phyloP scores from a whole-genome alignment of 208 protist genomes.

The Naegleria fowleri region DNA sequence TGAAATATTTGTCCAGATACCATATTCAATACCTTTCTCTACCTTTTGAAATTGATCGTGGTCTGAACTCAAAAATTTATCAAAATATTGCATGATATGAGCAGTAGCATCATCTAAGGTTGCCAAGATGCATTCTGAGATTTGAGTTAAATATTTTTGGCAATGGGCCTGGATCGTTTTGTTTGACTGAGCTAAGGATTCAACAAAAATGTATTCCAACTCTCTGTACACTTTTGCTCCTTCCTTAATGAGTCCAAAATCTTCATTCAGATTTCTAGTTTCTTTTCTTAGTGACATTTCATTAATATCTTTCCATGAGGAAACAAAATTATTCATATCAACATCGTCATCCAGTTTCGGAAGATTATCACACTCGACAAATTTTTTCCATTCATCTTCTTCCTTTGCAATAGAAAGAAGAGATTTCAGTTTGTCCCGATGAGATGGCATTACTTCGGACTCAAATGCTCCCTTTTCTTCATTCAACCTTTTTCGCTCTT shows the following conservation, averaged over 20 bases:
- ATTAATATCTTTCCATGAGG: neutral
- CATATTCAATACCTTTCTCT: neutral
- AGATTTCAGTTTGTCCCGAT: neutral
- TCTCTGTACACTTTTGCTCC: neutral
- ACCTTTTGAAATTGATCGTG: neutral
- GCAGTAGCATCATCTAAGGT: neutral
- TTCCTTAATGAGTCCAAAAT: neutral
- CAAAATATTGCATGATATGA: slow-evolving; percentile 2
- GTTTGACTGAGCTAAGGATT: neutral
- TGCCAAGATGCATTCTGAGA: neutral
- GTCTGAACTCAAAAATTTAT: neutral
- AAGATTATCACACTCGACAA: neutral
- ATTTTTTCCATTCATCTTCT: neutral
- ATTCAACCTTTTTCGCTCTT: neutral
- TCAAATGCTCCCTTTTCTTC: neutral
- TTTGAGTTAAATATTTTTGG: neutral
- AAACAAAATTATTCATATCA: slow-evolving; percentile 7
- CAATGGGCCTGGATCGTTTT: neutral
- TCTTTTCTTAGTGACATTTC: neutral
- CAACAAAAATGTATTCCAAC: neutral
- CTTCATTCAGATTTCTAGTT: neutral
- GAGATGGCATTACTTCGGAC: neutral
- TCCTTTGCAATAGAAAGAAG: neutral
- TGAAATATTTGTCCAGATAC: neutral
- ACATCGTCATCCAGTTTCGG: neutral